A percentile compares a stretch with the other conserved stretches of the same genome.
These are phyloP conservation scores for Posidonia oceanica DNA, from an alignment of 116 monocot species.

Conservation along the genomic window DNA sequence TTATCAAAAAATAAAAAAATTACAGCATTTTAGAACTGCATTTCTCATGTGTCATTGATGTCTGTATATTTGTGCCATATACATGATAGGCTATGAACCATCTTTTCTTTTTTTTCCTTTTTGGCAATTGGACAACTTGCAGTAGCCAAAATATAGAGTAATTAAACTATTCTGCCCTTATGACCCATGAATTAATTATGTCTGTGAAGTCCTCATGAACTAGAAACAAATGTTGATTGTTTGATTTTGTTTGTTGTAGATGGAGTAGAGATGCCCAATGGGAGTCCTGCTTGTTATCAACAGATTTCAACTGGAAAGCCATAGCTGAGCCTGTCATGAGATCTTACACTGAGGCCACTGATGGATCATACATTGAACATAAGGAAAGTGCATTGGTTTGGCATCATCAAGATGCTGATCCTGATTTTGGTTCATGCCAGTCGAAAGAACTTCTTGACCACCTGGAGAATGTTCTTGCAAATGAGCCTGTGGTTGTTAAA, in stretches of 20 bases:
- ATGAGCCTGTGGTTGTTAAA: constrained; percentile 61
- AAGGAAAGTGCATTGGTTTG: constrained; percentile 66
- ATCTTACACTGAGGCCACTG: constrained; percentile 50
- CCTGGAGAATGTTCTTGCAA: constrained; percentile 67
- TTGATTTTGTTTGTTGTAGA: constrained; percentile 17
- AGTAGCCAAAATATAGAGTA: too few species aligned
- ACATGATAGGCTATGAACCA: too few species aligned
- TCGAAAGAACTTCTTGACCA: constrained; percentile 74
- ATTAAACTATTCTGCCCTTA: too few species aligned
- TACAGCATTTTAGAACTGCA: too few species aligned
- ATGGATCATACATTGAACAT: constrained; percentile 48
- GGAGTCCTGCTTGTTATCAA: constrained; percentile 25
- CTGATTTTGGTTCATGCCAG: constrained; percentile 63
- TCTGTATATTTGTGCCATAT: too few species aligned
- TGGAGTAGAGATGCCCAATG: constrained; percentile 44
- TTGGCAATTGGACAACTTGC: too few species aligned
- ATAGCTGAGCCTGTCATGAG: constrained; percentile 62
- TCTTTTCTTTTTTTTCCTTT: too few species aligned
- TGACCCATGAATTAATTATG: too few species aligned
- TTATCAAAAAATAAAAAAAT: too few species aligned
- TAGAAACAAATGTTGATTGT: neutral
- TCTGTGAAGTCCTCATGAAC: too few species aligned
- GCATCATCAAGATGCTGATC: constrained; percentile 77
- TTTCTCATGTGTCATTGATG: too few species aligned
- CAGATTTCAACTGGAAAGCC: constrained; percentile 49